These are phyloP conservation scores for Scutellaria minor DNA, from an alignment of 257 asterid species.

Conservation along the genomic window DNA sequence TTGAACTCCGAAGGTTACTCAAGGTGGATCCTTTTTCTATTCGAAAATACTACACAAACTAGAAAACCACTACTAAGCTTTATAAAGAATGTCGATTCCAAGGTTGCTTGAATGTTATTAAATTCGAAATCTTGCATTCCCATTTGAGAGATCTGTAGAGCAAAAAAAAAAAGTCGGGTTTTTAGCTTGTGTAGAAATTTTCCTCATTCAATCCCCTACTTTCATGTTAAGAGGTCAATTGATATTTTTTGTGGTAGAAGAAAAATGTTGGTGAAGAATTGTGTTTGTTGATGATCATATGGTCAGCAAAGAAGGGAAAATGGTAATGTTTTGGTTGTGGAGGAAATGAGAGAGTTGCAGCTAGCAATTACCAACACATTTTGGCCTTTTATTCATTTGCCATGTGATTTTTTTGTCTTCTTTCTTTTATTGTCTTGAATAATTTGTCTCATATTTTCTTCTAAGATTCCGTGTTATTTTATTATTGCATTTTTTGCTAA, in stretches of 20 bases:
- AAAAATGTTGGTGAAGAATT: conserved; percentile 38
- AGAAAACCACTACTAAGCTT: conserved; percentile 35
- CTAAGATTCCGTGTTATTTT: conserved; percentile 44
- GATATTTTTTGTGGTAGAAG: conserved; percentile 33
- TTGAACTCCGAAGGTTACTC: conserved; percentile 16
- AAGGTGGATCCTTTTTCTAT: conserved; percentile 29
- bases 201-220: conserved; percentile 3
- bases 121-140: conserved; percentile 35
- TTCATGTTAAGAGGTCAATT: conserved; percentile 22
- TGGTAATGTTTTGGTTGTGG: conserved; percentile 43
- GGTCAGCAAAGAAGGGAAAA: conserved; percentile 32
- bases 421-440: conserved; percentile 50
- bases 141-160: conserved; percentile 9
- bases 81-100: conserved; percentile 32
- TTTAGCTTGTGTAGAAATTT: conserved; percentile 49
- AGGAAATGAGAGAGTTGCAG: conserved; percentile 43
- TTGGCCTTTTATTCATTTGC: conserved; percentile 58
- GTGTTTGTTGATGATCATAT: conserved; percentile 38
- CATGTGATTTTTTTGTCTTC: conserved; percentile 72
- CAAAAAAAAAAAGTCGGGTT: conserved; percentile 22
- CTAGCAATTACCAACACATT: conserved; percentile 40
- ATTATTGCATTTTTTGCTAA: background rate
- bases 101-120: conserved; percentile 28
- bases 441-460: conserved; percentile 43
- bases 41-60: conserved; percentile 45